Evolutionary conservation across 2,329 filamentous ascomycete species (phyloP), one percentile per base, ranked within the genome.

Genomic region (Microdochium bolleyi): DNA sequence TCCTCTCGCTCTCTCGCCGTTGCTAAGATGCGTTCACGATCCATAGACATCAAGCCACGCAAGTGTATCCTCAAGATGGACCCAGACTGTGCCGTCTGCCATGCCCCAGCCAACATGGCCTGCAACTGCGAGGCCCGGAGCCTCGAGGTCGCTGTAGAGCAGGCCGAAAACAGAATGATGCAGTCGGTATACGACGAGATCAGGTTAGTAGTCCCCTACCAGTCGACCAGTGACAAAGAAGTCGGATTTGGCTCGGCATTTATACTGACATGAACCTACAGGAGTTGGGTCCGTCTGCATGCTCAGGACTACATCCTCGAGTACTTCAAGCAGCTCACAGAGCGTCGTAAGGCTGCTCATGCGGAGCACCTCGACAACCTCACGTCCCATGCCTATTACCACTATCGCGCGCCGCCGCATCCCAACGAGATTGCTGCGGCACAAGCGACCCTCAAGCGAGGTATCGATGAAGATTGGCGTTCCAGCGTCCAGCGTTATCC

Each of bases 381-480:
- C 58, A 77, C 72, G 46, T 70, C 73, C 22, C 75, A 79, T 52
- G 77, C 81, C 53, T 79, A 75, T 57, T 75, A 81, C 60, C 79
- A 81, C 66, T 85, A 82, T 62, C 71, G 78, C 56, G 68, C 74
- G 2, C 75, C 74, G 24, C 82, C 82, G 24, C 79, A 85, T 55
- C 82, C 80, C 24, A 75, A 70, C 57, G 79, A 89, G 62, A 78
- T 90, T 51, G 73, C 77, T 38, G 77, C 80, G 53, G 87, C 85
- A 24, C 80, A 89, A 62, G 75, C 76, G 16, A 76, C 78, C 49
- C 75, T 89, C 55, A 89, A 89, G 69, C 78, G 82, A 50, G 87
- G 86, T 55, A 87, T 91, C 61, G 87, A 91, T 61, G 84, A 88
- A 56, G 88, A 91, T 70, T 92, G 88, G 88, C 80, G 85, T 61